Conservation (phyloP, 2,329 filamentous ascomycete genomes). For the Penicillium psychrosexuale region DNA sequence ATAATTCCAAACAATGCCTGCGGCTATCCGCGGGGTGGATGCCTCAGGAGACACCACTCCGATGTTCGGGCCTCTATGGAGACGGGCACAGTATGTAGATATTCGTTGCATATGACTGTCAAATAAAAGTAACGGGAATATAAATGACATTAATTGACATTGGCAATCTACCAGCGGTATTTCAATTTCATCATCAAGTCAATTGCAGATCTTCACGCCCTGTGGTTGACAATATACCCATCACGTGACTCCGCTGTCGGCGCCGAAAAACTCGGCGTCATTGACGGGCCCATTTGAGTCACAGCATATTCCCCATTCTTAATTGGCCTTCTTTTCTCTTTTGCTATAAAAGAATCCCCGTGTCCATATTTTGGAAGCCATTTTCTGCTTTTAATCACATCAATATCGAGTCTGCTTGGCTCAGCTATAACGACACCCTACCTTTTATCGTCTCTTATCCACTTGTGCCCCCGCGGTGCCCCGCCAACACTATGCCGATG, state of each 20-base stretch:
- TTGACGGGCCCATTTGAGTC: conserved; percentile 22
- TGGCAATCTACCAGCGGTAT: not conserved
- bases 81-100: not conserved
- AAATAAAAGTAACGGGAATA: not conserved
- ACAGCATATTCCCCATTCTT: conserved; percentile 20
- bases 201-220: not conserved
- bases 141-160: not conserved
- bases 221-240: not conserved
- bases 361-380: conserved; percentile 5
- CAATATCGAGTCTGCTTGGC: conserved; percentile 1
- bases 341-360: not conserved
- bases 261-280: conserved; percentile 26
- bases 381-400: not conserved
- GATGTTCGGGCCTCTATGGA: conserved; percentile 2
- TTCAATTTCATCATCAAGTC: not conserved
- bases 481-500: conserved; percentile 37
- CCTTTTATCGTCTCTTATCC: conserved; percentile 17
- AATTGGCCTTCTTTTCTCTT: conserved; percentile 15
- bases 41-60: conserved; percentile 8
- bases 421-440: not conserved
- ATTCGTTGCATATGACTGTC: not conserved
- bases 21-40: conserved; percentile 3
- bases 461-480: conserved; percentile 21
- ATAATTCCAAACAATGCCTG: not conserved
- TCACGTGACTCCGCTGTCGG: conserved; percentile 29